Base-by-base conservation (phyloP, 225 moss, liverwort and hornwort species). In the Bryum argenteum region DNA sequence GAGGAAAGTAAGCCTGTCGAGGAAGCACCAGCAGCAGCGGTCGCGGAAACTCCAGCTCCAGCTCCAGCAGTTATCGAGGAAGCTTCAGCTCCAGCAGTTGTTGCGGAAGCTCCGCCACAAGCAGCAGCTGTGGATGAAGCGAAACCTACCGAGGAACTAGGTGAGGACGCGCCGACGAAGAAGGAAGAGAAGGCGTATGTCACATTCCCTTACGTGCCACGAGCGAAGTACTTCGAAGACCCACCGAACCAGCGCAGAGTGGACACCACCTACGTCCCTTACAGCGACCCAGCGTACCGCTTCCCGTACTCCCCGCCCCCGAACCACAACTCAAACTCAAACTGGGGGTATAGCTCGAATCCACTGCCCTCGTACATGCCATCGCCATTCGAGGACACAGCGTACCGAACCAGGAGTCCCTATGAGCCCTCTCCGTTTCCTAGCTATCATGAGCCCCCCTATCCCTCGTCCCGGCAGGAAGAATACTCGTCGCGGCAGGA, bases 181-280 rank as follows among this genome's bases (percentile, higher is more conserved):
- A 75, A 71, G 65, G 65, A 71, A 16, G 71, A 65, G 71, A 65
- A 70, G 16, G 65, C 73, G 3, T 73, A 79, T 50, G 68, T 69
- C 54, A 67, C 68, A 16, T 79, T 73, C 28, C 79, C 79, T 10
- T 63, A 79, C 20, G 48, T 63, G 6, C 79, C 79, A 4, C 52
- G 63, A 24, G 60, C 79, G 1, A 39, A 62, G 8, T 79, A 79
- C 48, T 56, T 79, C n/a, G 69, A 73, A 8, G 55, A 79, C 8
- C 62, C 73, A 0, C 48, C 26, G 40, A 58, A 68, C 14, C 45
- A 48, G 39, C 73, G 44, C 8, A 45, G 43, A 3, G 79, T 69
- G 8, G 63, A 63, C 11, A 38, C 79, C 1, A 73, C 79, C 1
- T 63, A 73, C 14, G 73, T 62, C 56, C 73, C 79, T 12, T 73